Evolutionary conservation across 306 rosid genomes (phyloP), one percentile per base, ranked within the genome.

Genomic region (Prunus armeniaca): DNA sequence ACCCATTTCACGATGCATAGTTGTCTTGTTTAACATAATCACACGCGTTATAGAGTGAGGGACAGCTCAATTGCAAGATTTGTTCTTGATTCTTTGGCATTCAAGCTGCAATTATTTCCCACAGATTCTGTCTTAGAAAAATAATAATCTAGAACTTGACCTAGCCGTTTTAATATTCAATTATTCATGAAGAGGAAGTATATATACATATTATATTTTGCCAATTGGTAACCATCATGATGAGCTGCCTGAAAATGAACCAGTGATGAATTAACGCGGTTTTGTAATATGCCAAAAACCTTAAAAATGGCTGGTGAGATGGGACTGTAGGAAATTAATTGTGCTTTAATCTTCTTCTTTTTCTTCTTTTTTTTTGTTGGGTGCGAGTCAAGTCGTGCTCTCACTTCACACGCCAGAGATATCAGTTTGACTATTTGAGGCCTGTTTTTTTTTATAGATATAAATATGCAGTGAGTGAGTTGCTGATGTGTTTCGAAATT

Each of bases 221-320:
- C 69, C 27, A 75, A 46, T 43, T 43, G 14, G 81, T 76, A 81
- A 71, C 81, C 74, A 76, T 81, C 84, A 76, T 43, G 77, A 65
- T 81, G 80, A 81, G 84, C 80, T 81, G 84, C 84, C 77, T 45
- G 64, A 81, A 81, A 70, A 81, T 71, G 77, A 54, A 62, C 72
- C 69, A 76, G 12, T 10, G 27, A 45, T 25, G 67, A 18, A 12
- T 45, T 45, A 76, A 81, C 80, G 80, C 77, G 84, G 71, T 76
- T 81, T 81, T 80, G 60, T 65, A 69, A 71, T 52, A 55, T 11
- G 50, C 60, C 68, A 66, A 47, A 47, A 71, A 10, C 61, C 25
- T 12, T 38, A 38, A 7, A 38, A 38, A 38, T 38, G 43, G 43
- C 43, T 38, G 43, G 43, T 38, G 43, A 38, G 43, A 38, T 30